phyloP scores from a whole-genome alignment of 2,329 filamentous ascomycete species.

The Westerdykella aurantiaca region DNA sequence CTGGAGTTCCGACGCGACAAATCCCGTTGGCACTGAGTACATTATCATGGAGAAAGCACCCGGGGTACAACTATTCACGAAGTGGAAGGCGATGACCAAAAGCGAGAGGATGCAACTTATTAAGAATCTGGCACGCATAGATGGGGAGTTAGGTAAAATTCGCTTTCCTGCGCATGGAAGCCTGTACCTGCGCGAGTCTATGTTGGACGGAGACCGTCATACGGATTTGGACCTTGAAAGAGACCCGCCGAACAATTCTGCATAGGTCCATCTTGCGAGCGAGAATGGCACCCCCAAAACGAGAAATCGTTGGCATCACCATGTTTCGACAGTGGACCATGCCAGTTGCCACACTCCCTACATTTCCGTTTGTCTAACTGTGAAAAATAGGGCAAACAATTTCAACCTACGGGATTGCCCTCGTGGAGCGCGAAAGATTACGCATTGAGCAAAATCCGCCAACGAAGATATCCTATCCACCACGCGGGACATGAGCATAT shows the following conservation, averaged over 20 bases:
- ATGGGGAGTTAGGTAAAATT: slow-evolving; percentile 20
- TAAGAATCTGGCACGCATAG: slow-evolving; percentile 18
- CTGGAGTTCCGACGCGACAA: slow-evolving; percentile 20
- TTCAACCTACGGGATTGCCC: slow-evolving; percentile 14
- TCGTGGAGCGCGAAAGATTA: slow-evolving; percentile 14
- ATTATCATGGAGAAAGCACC: slow-evolving; percentile 32
- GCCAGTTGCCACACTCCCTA: slow-evolving; percentile 3
- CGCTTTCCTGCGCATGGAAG: slow-evolving; percentile 25
- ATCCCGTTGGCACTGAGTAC: slow-evolving; percentile 31
- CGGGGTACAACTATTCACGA: slow-evolving; percentile 21
- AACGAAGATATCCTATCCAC: slow-evolving; percentile 4
- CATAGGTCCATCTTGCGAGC: slow-evolving; percentile 16
- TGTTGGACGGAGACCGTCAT: slow-evolving; percentile 3
- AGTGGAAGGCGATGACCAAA: slow-evolving; percentile 25
- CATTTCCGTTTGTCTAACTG: slow-evolving; percentile 6
- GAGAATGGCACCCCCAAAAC: slow-evolving; percentile 6
- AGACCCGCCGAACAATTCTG: slow-evolving; percentile 12
- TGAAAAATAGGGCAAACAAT: slow-evolving; percentile 12
- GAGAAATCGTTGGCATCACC: slow-evolving; percentile 1
- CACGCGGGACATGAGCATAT: slow-evolving; percentile 11
- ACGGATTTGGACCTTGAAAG: slow-evolving; percentile 4
- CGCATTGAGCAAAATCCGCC: slow-evolving; percentile 7
- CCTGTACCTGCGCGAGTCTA: slow-evolving; percentile 25
- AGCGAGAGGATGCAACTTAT: slow-evolving; percentile 20
- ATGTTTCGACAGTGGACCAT: slow-evolving; percentile 10